These are phyloP conservation scores for Helotiales sp. DNA, from an alignment of 2,329 filamentous ascomycete genomes.

Conservation along the genomic window DNA sequence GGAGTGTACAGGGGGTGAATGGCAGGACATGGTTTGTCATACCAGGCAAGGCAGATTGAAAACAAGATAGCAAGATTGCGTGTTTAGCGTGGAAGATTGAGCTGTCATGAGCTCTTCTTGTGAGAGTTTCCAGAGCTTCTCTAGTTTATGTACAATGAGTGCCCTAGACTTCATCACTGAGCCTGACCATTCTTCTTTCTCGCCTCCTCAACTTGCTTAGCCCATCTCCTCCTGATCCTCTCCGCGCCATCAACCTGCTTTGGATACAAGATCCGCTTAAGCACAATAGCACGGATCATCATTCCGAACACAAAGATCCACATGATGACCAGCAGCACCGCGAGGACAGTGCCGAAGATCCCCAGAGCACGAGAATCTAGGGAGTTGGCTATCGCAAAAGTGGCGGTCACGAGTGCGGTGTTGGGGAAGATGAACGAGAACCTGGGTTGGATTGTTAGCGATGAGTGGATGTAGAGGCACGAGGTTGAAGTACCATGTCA, in stretches of 20 bases:
- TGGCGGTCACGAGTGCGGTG: slow-evolving; percentile 61
- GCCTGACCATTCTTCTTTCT: neutral
- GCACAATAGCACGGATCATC: slow-evolving; percentile 72
- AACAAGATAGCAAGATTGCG: too few species aligned
- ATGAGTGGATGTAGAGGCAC: neutral
- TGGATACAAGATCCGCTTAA: slow-evolving; percentile 76
- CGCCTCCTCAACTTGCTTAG: neutral
- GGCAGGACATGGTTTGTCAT: too few species aligned
- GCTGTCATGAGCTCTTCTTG: too few species aligned
- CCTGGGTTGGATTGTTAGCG: slow-evolving; percentile 60
- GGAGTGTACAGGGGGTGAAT: too few species aligned
- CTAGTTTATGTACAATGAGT: too few species aligned
- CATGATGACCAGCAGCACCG: slow-evolving; percentile 65
- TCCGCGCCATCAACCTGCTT: slow-evolving; percentile 44
- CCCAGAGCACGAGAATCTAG: slow-evolving; percentile 64
- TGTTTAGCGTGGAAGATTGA: too few species aligned
- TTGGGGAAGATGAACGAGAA: slow-evolving; percentile 67
- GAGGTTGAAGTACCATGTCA: slow-evolving; percentile 72
- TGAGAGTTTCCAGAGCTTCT: too few species aligned
- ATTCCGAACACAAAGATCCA: slow-evolving; percentile 72
- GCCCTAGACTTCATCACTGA: too few species aligned
- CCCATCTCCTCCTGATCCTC: slow-evolving; percentile 23
- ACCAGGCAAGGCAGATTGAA: too few species aligned
- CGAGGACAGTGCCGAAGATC: slow-evolving; percentile 71
- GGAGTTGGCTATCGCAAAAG: slow-evolving; percentile 69